These are phyloP conservation scores for Chondrus crispus DNA, from an alignment of 23 red algal genomes.

Conservation along the genomic window DNA sequence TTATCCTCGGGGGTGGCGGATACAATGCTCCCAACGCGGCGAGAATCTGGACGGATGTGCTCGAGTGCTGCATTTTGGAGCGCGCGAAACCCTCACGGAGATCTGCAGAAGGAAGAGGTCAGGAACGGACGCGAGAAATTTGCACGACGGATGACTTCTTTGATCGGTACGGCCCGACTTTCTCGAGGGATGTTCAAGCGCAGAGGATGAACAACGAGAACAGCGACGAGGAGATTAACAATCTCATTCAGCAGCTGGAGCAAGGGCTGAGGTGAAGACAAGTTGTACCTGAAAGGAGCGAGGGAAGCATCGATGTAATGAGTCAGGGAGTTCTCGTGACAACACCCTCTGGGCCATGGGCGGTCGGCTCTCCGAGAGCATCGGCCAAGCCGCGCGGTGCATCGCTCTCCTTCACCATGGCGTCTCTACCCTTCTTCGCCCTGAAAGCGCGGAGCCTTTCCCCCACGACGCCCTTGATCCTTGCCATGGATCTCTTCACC, in stretches of 20 bases:
- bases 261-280: not conserved
- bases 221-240: not conserved
- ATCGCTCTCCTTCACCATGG: not conserved
- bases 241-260: not conserved
- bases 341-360: not conserved
- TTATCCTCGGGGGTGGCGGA: slow-evolving; percentile 35
- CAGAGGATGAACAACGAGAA: not conserved
- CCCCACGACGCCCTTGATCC: slow-evolving; percentile 73
- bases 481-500: slow-evolving; percentile 68
- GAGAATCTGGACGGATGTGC: slow-evolving; percentile 37
- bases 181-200: slow-evolving; percentile 8
- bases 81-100: not conserved
- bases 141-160: slow-evolving; percentile 24
- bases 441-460: slow-evolving; percentile 51
- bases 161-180: slow-evolving; percentile 22
- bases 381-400: not conserved
- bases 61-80: slow-evolving; percentile 15
- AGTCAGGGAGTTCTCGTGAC: not conserved
- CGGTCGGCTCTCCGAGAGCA: not conserved
- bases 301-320: not conserved
- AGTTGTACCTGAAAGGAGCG: not conserved
- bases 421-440: not conserved
- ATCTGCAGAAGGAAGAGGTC: too few relatives aligned
- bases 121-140: too few relatives aligned
- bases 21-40: slow-evolving; percentile 1